Percentiles rank a stretch among this genome's conserved stretches.
Conservation (phyloP, 805 yeast genomes). For the Zygoascus flipseniorum region DNA sequence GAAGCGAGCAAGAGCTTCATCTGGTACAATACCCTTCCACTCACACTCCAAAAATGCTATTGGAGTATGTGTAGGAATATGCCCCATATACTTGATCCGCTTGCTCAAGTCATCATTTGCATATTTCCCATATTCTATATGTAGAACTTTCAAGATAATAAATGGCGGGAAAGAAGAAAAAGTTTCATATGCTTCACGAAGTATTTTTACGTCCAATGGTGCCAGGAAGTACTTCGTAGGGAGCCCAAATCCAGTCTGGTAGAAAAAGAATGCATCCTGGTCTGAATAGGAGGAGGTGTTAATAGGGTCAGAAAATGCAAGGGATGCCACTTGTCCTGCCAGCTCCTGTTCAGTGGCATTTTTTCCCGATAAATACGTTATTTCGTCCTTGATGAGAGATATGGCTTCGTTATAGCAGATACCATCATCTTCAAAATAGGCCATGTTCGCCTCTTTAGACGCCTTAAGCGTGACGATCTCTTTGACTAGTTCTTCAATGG, state of each 20-base stretch:
- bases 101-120: slow-evolving; percentile 52
- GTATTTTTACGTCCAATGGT: slow-evolving; percentile 68
- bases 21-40: slow-evolving; percentile 46
- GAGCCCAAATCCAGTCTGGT: slow-evolving; percentile 68
- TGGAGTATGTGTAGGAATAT: slow-evolving; percentile 79
- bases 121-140: slow-evolving; percentile 56
- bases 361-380: not conserved
- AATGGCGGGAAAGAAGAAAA: slow-evolving; percentile 64
- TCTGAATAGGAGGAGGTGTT: slow-evolving; percentile 25
- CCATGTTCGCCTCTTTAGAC: slow-evolving; percentile 48
- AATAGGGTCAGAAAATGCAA: not conserved
- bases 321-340: not conserved
- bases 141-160: slow-evolving; percentile 56
- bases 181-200: slow-evolving; percentile 51
- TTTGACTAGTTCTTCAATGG: slow-evolving; percentile 43
- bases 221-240: slow-evolving; percentile 61
- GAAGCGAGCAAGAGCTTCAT: slow-evolving; percentile 21
- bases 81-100: slow-evolving; percentile 65
- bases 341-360: not conserved
- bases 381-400: slow-evolving; percentile 36
- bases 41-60: slow-evolving; percentile 78
- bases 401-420: slow-evolving; percentile 48
- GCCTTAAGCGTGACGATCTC: slow-evolving; percentile 50
- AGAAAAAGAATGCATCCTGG: slow-evolving; percentile 53
- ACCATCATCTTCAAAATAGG: slow-evolving; percentile 49